A percentile compares a stretch with the other conserved stretches of the same genome.
Evolutionary conservation across 176 grass and related monocot species (phyloP).

Genomic region (Musa troglodytarum): DNA sequence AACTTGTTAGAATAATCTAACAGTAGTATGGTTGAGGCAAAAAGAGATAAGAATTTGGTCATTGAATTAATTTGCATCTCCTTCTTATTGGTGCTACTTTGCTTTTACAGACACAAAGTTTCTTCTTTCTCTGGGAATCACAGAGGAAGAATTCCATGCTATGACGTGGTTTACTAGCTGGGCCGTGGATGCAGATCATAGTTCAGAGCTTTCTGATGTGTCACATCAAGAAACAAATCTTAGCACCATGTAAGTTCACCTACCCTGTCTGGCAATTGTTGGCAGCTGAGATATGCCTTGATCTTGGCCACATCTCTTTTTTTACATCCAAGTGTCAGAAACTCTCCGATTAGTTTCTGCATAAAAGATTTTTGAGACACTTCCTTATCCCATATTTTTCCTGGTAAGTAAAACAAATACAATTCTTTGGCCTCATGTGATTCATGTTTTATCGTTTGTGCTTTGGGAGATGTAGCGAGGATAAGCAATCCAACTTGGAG

Average conservation of each 20-base stretch:
- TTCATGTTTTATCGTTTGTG: not conserved
- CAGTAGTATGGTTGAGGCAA: too few relatives aligned
- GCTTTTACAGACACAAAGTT: slow-evolving; percentile 55
- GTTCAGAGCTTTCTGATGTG: slow-evolving; percentile 27
- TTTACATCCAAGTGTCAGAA: too few relatives aligned
- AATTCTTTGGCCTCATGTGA: not conserved
- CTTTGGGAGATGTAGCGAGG: slow-evolving; percentile 13
- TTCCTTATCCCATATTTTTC: not conserved
- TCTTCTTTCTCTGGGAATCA: slow-evolving; percentile 41
- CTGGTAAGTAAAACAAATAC: not conserved
- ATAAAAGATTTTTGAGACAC: too few relatives aligned
- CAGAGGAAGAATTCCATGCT: slow-evolving; percentile 71
- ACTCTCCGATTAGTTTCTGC: too few relatives aligned
- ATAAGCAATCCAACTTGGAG: slow-evolving; percentile 21
- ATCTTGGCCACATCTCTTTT: not conserved
- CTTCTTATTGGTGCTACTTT: not conserved
- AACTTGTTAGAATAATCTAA: too few relatives aligned
- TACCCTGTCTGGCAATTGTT: not conserved
- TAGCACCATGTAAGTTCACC: slow-evolving; percentile 28
- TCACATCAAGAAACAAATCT: slow-evolving; percentile 22
- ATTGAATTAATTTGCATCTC: not conserved
- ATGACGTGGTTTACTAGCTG: slow-evolving; percentile 97
- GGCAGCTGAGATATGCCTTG: not conserved
- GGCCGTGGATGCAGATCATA: slow-evolving; percentile 85
- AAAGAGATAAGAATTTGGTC: too few relatives aligned